Base-by-base conservation (phyloP, 2,329 filamentous ascomycete genomes). In the Calonectria montana region DNA sequence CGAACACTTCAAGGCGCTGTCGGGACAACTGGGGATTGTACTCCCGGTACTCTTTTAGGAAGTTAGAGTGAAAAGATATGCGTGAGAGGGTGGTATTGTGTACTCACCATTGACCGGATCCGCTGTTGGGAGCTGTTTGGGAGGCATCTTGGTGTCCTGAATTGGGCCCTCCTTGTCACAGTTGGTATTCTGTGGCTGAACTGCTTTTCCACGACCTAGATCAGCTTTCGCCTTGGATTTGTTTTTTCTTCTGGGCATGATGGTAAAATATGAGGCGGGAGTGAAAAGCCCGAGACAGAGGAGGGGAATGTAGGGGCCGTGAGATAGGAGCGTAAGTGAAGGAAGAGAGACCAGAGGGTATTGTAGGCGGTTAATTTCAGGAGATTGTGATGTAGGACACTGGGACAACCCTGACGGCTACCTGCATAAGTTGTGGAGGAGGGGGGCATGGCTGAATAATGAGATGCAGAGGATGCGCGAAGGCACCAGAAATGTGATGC, bases 11-110 rank as follows among this genome's bases (percentile, higher is more conserved):
- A n/a, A 67, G 6, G 10, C 53, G 16, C 7, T 45, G 25, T 21
- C 47, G 21, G 7, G 69, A 63, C 16, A 71, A 18, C 12, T 63
- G 53, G 9, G 55, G 43, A 47, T 67, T 43, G 25, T 67, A 71
- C 1, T 27, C 10, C 15, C 16, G 47, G 18, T 39, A 63, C 1
- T 15, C 64, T 67, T 43, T 6, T 18, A 18, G 3, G 41, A 9
- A 25, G 16, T 64, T 12, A 71, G 55, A 25, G 31, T 10, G 7
- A 4, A 10, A 31, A 6, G 1, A 23, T 9, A 13, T 37, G 12
- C 10, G 2, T 37, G 13, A 12, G 16, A 29, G 21, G 25, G 16
- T 27, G 8, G 16, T 8, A n/a, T 5, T 7, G 27, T 9, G 8
- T 9, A 61, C 63, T 29, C 48, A 63, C 68, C 29, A 25, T 65